Evolutionary conservation across 306 rosid genomes (phyloP).

Genomic region (Dalbergia cultrata): DNA sequence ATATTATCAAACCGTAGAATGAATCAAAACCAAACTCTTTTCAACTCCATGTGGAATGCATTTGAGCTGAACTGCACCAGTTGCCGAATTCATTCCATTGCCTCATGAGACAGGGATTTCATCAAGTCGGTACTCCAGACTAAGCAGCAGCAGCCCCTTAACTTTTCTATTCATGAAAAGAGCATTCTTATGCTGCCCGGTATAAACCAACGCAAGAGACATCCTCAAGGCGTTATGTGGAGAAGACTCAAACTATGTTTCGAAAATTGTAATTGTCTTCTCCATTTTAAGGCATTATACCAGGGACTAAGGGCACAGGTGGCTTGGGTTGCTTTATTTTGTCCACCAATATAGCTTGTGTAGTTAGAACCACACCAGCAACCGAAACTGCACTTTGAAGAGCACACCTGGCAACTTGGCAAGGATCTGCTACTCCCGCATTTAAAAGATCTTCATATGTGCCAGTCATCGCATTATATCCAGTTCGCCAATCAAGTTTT

Average conservation of each 20-base stretch:
- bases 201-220: conserved; percentile 39
- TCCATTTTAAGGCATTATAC: conserved; percentile 65
- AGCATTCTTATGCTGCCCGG: conserved; percentile 6
- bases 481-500: conserved; percentile 74
- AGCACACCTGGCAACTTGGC: conserved; percentile 91
- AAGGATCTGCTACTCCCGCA: conserved; percentile 89
- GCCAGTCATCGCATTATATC: conserved; percentile 87
- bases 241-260: conserved; percentile 12
- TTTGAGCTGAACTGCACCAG: conserved; percentile 32
- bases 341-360: conserved; percentile 88
- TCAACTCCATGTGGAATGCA: conserved; percentile 9
- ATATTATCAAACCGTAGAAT: conserved; percentile 29
- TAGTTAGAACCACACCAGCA: conserved; percentile 82
- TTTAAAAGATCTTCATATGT: conserved; percentile 85
- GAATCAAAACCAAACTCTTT: conserved; percentile 38
- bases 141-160: conserved; percentile 22
- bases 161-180: conserved; percentile 26
- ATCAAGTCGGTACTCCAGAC: conserved; percentile 33
- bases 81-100: conserved; percentile 22
- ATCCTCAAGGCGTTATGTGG: conserved; percentile 23
- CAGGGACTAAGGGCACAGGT: conserved; percentile 73
- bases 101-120: conserved; percentile 36
- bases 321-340: conserved; percentile 73
- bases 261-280: conserved; percentile 30
- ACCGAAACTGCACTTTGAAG: conserved; percentile 89